A percentile compares a stretch with the other conserved stretches of the same genome.
phyloP scores from a whole-genome alignment of 1,284 basidiomycete genomes.

The Stereum hirsutum region DNA sequence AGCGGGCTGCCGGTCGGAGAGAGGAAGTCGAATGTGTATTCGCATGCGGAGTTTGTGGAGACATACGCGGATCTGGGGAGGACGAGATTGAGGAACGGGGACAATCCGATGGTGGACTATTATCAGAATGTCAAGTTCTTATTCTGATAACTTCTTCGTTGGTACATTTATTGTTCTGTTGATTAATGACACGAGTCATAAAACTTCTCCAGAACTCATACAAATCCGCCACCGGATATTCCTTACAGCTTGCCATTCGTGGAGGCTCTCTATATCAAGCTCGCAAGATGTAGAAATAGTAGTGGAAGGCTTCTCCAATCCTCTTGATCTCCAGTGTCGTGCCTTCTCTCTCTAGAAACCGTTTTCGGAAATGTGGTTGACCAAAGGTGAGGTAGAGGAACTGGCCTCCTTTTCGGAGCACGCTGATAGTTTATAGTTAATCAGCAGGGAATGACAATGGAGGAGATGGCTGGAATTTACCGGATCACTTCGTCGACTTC shows the following conservation, averaged over 20 bases:
- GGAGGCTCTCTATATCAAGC: background rate
- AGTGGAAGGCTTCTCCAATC: constrained; percentile 77
- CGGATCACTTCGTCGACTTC: constrained; percentile 80
- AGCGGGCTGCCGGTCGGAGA: constrained; percentile 76
- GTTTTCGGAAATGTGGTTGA: constrained; percentile 83
- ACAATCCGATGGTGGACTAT: constrained; percentile 82
- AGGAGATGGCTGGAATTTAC: constrained; percentile 27
- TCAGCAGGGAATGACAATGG: background rate
- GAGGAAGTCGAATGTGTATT: constrained; percentile 70
- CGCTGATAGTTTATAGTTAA: constrained; percentile 29
- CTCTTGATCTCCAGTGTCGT: constrained; percentile 58
- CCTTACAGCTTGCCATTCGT: no score
- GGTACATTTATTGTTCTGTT: no score
- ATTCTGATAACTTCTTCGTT: constrained; percentile 46
- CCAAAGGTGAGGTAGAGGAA: constrained; percentile 88
- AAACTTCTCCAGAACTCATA: no score
- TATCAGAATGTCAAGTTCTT: constrained; percentile 88
- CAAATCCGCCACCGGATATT: no score
- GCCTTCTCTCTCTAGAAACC: constrained; percentile 46
- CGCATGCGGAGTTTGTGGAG: constrained; percentile 80
- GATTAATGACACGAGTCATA: no score
- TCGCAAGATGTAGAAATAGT: constrained; percentile 64
- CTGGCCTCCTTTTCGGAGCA: constrained; percentile 51
- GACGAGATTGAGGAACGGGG: constrained; percentile 66
- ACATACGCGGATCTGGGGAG: constrained; percentile 68